Evolutionary conservation across 148 eudicot genomes (phyloP).

Genomic region (Agrostemma githago): DNA sequence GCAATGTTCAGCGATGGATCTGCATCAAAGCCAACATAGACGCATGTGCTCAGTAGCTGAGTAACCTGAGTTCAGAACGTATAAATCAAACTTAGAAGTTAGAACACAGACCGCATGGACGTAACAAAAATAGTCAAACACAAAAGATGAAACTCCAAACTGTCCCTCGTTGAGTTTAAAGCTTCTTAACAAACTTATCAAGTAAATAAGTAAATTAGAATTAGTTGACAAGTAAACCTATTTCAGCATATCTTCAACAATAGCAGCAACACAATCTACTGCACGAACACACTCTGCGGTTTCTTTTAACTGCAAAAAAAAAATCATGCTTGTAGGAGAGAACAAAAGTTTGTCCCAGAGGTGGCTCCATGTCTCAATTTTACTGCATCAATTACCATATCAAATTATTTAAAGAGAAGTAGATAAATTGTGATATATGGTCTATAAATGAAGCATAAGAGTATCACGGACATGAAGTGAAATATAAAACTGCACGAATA

Average conservation of each 20-base stretch:
- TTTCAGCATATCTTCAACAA: constrained; percentile 89
- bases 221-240: constrained; percentile 27
- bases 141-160: constrained; percentile 25
- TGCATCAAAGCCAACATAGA: too few relatives aligned
- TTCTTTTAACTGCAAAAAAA: constrained; percentile 61
- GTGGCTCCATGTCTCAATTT: not conserved
- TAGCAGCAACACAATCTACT: constrained; percentile 92
- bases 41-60: constrained; percentile 64
- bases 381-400: not conserved
- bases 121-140: not conserved
- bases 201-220: not conserved
- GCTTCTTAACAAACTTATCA: constrained; percentile 12
- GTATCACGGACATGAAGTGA: not conserved
- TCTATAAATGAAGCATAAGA: too few relatives aligned
- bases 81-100: too few relatives aligned
- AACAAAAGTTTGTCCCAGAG: not conserved
- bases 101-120: too few relatives aligned
- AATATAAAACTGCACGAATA: not conserved
- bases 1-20: too few relatives aligned
- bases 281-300: constrained; percentile 78
- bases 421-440: not conserved
- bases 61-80: constrained; percentile 36
- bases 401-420: not conserved
- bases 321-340: not conserved
- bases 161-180: constrained; percentile 1